Evolutionary conservation across 1,139 yeast genomes (phyloP).

Genomic region (Lodderomyces margitis): DNA sequence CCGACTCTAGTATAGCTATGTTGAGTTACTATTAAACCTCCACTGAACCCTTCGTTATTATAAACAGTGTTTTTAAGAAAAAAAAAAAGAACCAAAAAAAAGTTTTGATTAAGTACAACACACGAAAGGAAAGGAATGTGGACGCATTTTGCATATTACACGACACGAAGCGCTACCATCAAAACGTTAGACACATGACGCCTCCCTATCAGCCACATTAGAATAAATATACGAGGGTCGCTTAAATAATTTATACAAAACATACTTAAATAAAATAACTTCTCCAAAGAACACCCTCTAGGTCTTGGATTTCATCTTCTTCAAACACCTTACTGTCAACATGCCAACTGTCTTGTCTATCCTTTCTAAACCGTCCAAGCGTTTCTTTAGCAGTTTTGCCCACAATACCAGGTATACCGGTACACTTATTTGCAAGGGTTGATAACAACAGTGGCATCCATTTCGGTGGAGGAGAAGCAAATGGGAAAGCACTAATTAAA

Average conservation of each 20-base stretch:
- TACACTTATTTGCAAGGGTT: constrained; percentile 64
- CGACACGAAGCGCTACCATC: too few relatives aligned
- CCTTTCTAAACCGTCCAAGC: constrained; percentile 83
- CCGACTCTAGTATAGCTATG: too few relatives aligned
- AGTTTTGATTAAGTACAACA: too few relatives aligned
- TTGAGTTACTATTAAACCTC: too few relatives aligned
- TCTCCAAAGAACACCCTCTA: constrained; percentile 93
- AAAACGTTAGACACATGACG: too few relatives aligned
- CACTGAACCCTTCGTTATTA: too few relatives aligned
- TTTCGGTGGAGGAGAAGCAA: constrained; percentile 82
- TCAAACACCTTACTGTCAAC: constrained; percentile 77
- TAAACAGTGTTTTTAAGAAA: too few relatives aligned
- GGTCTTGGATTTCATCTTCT: constrained; percentile 78
- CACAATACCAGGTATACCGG: constrained; percentile 70
- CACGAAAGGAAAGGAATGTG: too few relatives aligned
- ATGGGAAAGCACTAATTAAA: constrained; percentile 85
- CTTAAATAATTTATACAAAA: not conserved
- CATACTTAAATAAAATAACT: constrained; percentile 79
- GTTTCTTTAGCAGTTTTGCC: constrained; percentile 85
- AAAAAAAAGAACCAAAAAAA: too few relatives aligned
- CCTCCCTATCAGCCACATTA: not conserved
- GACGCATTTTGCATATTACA: too few relatives aligned
- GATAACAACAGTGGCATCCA: constrained; percentile 85
- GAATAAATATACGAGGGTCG: too few relatives aligned
- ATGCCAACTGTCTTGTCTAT: constrained; percentile 96